Evolutionary conservation across 257 asterid species (phyloP), one percentile per base, ranked within the genome.

Genomic region (Solanum pimpinellifolium): DNA sequence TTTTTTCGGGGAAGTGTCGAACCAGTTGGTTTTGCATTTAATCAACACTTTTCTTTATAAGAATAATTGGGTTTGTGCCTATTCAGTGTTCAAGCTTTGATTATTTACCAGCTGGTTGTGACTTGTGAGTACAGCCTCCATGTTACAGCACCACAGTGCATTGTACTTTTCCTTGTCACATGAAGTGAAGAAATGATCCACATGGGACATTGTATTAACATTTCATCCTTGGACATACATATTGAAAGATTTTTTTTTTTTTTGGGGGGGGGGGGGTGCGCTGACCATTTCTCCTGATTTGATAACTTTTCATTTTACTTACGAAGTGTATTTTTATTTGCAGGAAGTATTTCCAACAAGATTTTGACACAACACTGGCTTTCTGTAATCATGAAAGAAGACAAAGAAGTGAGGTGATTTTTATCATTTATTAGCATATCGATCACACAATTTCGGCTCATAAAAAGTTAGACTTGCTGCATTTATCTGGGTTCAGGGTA

Each of bases 361-460:
- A 96, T 92, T 96, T 96, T 93, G 99, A 95, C 87, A 86, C 97
- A 35, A 94, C 98, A n/a, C 96, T 96, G 89, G 98, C 98, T 88
- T 94, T 92, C 83, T 89, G 94, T 87, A 94, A 95, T 92, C 92
- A 96, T 87, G 99, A 95, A 93, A 93, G 98, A 86, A 94, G 93
- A 90, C 99, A 94, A 89, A 92, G 94, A 89, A 91, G 94, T 6
- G 98, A 96, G 98, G 99, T 94, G 89, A 92, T 77, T 47, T 72
- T 86, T 80, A 27, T 83, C 69, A 49, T 81, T 49, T 29, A 49
- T 49, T 10, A 81, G 85, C 85, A 49, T 49, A 49, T 29, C 5
- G 31, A 49, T 81, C 9, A 2, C 44, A 29, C 20, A 47, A 47
- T 27, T 49, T 46, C 20, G 46, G 69, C 69, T 49, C 69, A 27